Conservation (phyloP, 1,284 basidiomycete genomes). For the Cerioporus squamosus region DNA sequence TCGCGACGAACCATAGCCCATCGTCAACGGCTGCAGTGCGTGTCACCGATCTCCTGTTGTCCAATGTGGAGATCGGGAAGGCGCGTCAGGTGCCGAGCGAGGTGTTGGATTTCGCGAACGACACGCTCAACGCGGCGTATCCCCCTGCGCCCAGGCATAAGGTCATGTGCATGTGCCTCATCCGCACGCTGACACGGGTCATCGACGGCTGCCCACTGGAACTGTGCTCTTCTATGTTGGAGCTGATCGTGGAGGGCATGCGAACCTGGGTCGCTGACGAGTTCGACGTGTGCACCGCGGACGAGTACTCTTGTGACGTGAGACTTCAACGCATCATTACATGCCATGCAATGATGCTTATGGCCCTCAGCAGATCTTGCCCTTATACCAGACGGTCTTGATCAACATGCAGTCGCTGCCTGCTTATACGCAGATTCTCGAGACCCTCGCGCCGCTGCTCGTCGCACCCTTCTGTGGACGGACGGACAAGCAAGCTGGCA, state of each 20-base stretch:
- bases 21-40: slow-evolving; percentile 49
- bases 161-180: slow-evolving; percentile 61
- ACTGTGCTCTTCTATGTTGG: slow-evolving; percentile 48
- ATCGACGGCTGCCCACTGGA: slow-evolving; percentile 58
- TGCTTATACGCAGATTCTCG: slow-evolving; percentile 41
- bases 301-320: slow-evolving; percentile 65
- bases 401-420: slow-evolving; percentile 52
- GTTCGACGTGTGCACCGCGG: slow-evolving; percentile 47
- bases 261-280: slow-evolving; percentile 68
- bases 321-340: slow-evolving; percentile 24
- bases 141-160: slow-evolving; percentile 62
- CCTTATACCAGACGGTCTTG: slow-evolving; percentile 61
- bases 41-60: slow-evolving; percentile 61
- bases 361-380: slow-evolving; percentile 47
- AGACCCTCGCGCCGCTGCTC: slow-evolving; percentile 50
- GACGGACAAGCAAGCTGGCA: slow-evolving; percentile 43
- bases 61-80: slow-evolving; percentile 53
- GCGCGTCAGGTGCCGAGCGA: slow-evolving; percentile 49
- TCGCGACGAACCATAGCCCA: slow-evolving; percentile 50
- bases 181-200: slow-evolving; percentile 53
- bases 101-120: slow-evolving; percentile 60
- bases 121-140: slow-evolving; percentile 63
- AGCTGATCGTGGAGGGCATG: slow-evolving; percentile 56
- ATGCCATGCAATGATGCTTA: not conserved
- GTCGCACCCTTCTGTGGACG: slow-evolving; percentile 58